Base-by-base conservation (phyloP, 2,329 filamentous ascomycete species). In the Zymoseptoria crescenta region DNA sequence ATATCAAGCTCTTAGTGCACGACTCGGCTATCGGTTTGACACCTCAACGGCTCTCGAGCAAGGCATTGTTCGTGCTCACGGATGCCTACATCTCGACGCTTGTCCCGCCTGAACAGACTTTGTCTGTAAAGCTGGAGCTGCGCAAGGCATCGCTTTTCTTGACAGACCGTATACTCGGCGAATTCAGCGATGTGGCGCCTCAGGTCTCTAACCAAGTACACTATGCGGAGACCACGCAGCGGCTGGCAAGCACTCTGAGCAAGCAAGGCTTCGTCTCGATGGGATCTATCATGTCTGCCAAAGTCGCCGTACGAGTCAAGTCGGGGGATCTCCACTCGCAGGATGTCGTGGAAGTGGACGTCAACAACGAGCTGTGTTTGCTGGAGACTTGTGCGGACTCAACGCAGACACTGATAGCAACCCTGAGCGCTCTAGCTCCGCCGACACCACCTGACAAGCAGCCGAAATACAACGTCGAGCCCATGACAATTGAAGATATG, bases 331-430 rank as follows among this genome's bases (percentile, higher is more conserved):
- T 85, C 41, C 83, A 81, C 0, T 83, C 80, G 0, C 80, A 85
- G 29, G 87, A 86, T 63, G 82, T 84, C 49, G 74, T 96, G 13
- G 87, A 94, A 65, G 80, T 96, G 1, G 89, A 96, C 63, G 77
- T 97, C 52, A 85, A 85, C 61, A 92, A 96, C 68, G 88, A 96
- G 64, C 80, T 99, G 1, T 80, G 99, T 56, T 87, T 99, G 35
- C 77, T 99, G 6, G 94, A 99, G 74, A 95, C 92, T 0, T 99
- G 95, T 69, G 94, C 94, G 29, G 94, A 99, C 74, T 99, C 94
- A 1, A 97, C 91, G 0, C 91, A 96, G 72, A 99, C 94, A 0
- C 80, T 99, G 13, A 87, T 96, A 56, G 81, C 83, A 1, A 81
- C 96, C 49, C 76, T 92, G 16, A 90, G 88, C 68, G 91, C 88